Conservation (phyloP, 495 filamentous ascomycete genomes). For the Neohortaea acidophila region DNA sequence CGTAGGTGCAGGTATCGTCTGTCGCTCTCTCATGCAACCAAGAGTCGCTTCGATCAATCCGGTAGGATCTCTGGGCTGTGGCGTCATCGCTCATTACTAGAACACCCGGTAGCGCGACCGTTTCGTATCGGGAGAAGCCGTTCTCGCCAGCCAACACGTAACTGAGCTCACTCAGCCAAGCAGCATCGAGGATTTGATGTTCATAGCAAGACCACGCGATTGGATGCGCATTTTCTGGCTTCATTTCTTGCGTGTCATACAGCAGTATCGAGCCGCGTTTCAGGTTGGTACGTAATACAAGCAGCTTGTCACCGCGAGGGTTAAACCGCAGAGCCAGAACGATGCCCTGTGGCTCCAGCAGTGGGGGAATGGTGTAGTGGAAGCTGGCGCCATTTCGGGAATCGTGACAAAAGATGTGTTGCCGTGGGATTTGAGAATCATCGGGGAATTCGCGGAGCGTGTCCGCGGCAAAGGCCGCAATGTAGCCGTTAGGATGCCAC, state of each 20-base stretch:
- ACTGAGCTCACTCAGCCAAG: too few relatives aligned
- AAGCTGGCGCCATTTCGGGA: slow-evolving; percentile 1
- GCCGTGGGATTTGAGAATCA: background rate
- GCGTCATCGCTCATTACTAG: too few relatives aligned
- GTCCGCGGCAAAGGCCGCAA: slow-evolving; percentile 7
- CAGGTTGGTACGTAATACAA: slow-evolving; percentile 7
- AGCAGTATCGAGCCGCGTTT: slow-evolving; percentile 8
- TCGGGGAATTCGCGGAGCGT: slow-evolving; percentile 1
- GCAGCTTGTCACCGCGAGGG: slow-evolving; percentile 4
- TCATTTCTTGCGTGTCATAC: slow-evolving; percentile 8
- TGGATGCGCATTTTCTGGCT: slow-evolving; percentile 13
- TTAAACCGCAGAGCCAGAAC: slow-evolving; percentile 8
- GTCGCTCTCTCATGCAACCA: too few relatives aligned
- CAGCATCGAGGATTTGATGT: slow-evolving; percentile 17
- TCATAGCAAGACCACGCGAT: slow-evolving; percentile 14
- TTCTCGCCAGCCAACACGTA: background rate
- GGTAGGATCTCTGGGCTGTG: too few relatives aligned
- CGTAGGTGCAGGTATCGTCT: too few relatives aligned
- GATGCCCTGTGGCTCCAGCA: slow-evolving; percentile 9
- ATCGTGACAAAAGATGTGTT: slow-evolving; percentile 4
- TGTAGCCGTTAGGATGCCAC: slow-evolving; percentile 14
- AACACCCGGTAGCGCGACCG: too few relatives aligned
- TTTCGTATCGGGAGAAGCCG: too few relatives aligned
- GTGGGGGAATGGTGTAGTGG: background rate
- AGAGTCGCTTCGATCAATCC: too few relatives aligned